Percentiles rank a stretch among this genome's conserved stretches.
Conservation (phyloP, 129 eudicot species). For the Flaveria sonorensis region DNA sequence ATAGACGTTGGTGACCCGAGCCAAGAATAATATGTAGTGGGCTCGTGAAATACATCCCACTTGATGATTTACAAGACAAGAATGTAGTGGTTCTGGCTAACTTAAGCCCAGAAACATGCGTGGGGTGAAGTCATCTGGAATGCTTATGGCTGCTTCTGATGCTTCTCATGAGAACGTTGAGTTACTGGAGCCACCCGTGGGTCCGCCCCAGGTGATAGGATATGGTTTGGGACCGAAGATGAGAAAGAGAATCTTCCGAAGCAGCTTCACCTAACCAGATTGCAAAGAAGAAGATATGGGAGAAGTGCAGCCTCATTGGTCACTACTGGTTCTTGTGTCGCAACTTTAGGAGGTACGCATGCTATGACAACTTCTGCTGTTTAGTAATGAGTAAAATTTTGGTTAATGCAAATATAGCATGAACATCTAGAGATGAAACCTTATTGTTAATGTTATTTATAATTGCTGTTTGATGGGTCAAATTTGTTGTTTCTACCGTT, state of each 20-base stretch:
- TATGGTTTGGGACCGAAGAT: slow-evolving; percentile 89
- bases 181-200: slow-evolving; percentile 86
- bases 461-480: slow-evolving; percentile 26
- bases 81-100: slow-evolving; percentile 85
- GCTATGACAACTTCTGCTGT: slow-evolving; percentile 69
- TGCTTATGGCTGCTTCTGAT: slow-evolving; percentile 99
- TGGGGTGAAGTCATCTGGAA: slow-evolving; percentile 88
- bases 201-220: slow-evolving; percentile 72
- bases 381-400: slow-evolving; percentile 50
- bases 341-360: slow-evolving; percentile 59
- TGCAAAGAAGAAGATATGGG: slow-evolving; percentile 98
- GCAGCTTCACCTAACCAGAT: slow-evolving; percentile 81
- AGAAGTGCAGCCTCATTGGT: slow-evolving; percentile 85
- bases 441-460: slow-evolving; percentile 11
- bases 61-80: slow-evolving; percentile 65
- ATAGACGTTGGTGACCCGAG: slow-evolving; percentile 80
- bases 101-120: slow-evolving; percentile 95
- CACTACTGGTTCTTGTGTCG: slow-evolving; percentile 68
- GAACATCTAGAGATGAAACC: slow-evolving; percentile 13
- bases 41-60: slow-evolving; percentile 76
- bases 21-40: slow-evolving; percentile 93
- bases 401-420: slow-evolving; percentile 75
- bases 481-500: slow-evolving; percentile 3
- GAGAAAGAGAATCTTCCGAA: slow-evolving; percentile 68
- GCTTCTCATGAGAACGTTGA: slow-evolving; percentile 89